Evolutionary conservation across 768 basidiomycete species (phyloP).

Genomic region (Leccinum disarticulatum): DNA sequence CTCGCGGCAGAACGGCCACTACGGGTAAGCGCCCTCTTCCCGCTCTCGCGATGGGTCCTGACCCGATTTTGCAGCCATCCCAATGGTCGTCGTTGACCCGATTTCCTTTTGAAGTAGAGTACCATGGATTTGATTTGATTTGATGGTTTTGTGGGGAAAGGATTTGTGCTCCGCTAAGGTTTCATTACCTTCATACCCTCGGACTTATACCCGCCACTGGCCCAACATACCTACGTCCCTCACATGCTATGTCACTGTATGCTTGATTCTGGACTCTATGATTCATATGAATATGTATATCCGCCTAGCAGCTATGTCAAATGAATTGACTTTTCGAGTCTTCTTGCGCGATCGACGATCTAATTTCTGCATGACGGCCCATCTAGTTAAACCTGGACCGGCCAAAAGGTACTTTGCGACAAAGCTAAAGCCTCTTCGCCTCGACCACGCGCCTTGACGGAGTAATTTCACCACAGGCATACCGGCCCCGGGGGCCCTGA

Average conservation of each 20-base stretch:
- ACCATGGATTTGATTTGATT: neutral
- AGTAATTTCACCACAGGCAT: neutral
- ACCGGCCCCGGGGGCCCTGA: neutral
- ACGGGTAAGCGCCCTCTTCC: neutral
- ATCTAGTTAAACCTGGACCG: neutral
- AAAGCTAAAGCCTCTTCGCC: neutral
- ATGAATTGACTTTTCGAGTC: neutral
- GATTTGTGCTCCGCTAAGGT: too few relatives aligned
- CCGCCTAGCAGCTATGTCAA: neutral
- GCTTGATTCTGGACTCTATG: too few relatives aligned
- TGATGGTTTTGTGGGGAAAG: too few relatives aligned
- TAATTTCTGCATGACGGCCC: neutral
- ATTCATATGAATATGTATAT: neutral
- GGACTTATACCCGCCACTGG: too few relatives aligned
- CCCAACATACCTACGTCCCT: too few relatives aligned
- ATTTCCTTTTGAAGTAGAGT: neutral
- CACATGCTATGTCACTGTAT: too few relatives aligned
- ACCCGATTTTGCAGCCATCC: neutral
- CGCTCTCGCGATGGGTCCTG: neutral
- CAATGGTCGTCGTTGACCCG: neutral
- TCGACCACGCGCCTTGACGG: neutral
- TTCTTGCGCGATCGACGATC: neutral
- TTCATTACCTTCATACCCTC: too few relatives aligned
- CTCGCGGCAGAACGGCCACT: neutral
- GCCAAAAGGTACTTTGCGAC: neutral